Conservation (phyloP, 345 rosid genomes). For the Moricandia moricandioides region DNA sequence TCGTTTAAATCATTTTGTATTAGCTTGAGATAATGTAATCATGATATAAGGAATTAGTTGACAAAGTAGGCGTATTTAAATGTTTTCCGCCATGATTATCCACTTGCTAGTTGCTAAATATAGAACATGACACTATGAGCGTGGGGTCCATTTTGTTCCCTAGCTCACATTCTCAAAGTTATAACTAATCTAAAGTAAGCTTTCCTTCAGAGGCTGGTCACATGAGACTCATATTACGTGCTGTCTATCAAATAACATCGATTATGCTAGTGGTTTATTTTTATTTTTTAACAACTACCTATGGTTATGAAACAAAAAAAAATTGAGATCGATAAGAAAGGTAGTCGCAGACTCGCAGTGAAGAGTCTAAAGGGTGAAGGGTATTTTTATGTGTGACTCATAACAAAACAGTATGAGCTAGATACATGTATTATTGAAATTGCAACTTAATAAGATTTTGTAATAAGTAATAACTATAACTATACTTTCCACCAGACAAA, state of each 20-base stretch:
- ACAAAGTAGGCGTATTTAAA: not conserved
- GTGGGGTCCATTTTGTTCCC: slow-evolving; percentile 21
- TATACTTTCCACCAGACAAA: not conserved
- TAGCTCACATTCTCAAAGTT: slow-evolving; percentile 11
- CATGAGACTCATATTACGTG: not conserved
- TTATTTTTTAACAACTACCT: not conserved
- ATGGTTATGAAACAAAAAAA: not conserved
- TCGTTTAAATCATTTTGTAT: too few relatives aligned
- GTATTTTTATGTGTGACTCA: not conserved
- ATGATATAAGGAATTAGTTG: too few relatives aligned
- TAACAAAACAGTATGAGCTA: not conserved
- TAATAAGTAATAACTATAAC: not conserved
- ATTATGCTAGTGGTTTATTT: not conserved
- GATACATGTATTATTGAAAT: not conserved
- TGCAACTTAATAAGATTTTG: not conserved
- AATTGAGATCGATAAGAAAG: not conserved
- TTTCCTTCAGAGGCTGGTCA: slow-evolving; percentile 15
- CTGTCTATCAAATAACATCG: not conserved
- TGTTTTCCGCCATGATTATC: slow-evolving; percentile 1
- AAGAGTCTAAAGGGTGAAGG: not conserved
- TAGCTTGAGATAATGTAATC: too few relatives aligned
- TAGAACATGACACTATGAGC: slow-evolving; percentile 13
- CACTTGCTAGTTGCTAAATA: slow-evolving; percentile 9
- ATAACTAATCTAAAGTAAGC: slow-evolving; percentile 11
- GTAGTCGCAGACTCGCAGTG: not conserved